Evolutionary conservation across 495 filamentous ascomycete genomes (phyloP).

Genomic region (Aspergillus leporis): DNA sequence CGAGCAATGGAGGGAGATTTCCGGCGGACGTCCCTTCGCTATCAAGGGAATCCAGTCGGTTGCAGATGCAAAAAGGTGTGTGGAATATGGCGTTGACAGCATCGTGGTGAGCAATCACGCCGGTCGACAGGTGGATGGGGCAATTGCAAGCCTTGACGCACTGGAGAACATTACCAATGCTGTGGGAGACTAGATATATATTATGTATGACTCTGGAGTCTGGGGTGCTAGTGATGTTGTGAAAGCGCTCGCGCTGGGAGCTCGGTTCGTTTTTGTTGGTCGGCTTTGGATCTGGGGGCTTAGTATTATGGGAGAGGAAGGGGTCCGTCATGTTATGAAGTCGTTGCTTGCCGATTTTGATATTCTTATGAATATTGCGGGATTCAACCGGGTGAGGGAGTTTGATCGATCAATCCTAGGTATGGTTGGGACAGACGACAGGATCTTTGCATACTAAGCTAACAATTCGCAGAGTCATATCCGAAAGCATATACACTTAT

Average conservation of each 20-base stretch:
- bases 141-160: slow-evolving; percentile 60
- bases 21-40: slow-evolving; percentile 55
- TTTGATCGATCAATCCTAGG: slow-evolving; percentile 46
- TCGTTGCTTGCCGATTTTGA: slow-evolving; percentile 65
- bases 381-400: slow-evolving; percentile 54
- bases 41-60: slow-evolving; percentile 60
- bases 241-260: slow-evolving; percentile 64
- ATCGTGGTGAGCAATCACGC: slow-evolving; percentile 64
- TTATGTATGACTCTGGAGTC: slow-evolving; percentile 66
- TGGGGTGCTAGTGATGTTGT: slow-evolving; percentile 57
- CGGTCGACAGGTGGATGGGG: slow-evolving; percentile 63
- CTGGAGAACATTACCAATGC: slow-evolving; percentile 58
- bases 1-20: slow-evolving; percentile 51
- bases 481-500: slow-evolving; percentile 44
- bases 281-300: slow-evolving; percentile 64
- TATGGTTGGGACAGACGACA: slow-evolving; percentile 19
- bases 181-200: slow-evolving; percentile 49
- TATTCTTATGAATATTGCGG: slow-evolving; percentile 65
- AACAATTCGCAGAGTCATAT: slow-evolving; percentile 36
- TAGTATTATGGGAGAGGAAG: slow-evolving; percentile 58
- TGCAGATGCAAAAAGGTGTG: slow-evolving; percentile 53
- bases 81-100: slow-evolving; percentile 54
- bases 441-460: slow-evolving; percentile 2
- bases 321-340: slow-evolving; percentile 66
- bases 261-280: slow-evolving; percentile 64